Conservation (phyloP, 768 basidiomycete genomes). For the Boletus insuetus region DNA sequence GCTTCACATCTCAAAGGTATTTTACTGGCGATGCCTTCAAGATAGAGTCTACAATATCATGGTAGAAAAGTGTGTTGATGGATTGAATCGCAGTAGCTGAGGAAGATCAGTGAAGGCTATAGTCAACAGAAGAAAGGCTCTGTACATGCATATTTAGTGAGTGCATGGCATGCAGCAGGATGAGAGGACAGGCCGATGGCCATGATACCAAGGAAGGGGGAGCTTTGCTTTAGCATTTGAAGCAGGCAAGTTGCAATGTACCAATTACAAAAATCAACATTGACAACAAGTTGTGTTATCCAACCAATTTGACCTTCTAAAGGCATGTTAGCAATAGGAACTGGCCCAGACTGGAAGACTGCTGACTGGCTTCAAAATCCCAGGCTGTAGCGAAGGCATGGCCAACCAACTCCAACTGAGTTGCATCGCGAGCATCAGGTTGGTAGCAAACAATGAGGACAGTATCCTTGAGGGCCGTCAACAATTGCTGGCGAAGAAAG, state of each 20-base stretch:
- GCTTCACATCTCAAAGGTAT: not conserved
- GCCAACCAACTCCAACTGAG: no score
- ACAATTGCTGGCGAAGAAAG: constrained; percentile 1
- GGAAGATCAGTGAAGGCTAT: constrained; percentile 2
- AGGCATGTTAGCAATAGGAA: no score
- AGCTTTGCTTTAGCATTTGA: no score
- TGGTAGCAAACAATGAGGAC: no score
- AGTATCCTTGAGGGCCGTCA: not conserved
- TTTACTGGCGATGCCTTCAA: not conserved
- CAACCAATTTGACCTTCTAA: no score
- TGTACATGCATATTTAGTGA: not conserved
- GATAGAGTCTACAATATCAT: not conserved
- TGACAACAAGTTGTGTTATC: no score
- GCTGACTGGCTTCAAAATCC: no score
- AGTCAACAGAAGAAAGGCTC: not conserved
- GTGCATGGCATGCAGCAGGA: constrained; percentile 2
- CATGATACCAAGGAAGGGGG: not conserved
- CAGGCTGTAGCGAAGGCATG: no score
- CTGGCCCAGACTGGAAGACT: no score
- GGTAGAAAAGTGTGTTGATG: not conserved
- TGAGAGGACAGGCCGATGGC: not conserved
- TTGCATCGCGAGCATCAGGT: no score
- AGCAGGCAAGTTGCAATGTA: no score
- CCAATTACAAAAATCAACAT: no score
- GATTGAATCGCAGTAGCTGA: not conserved